These are phyloP conservation scores for Sutorius eximius DNA, from an alignment of 1,284 basidiomycete genomes.

Conservation along the genomic window DNA sequence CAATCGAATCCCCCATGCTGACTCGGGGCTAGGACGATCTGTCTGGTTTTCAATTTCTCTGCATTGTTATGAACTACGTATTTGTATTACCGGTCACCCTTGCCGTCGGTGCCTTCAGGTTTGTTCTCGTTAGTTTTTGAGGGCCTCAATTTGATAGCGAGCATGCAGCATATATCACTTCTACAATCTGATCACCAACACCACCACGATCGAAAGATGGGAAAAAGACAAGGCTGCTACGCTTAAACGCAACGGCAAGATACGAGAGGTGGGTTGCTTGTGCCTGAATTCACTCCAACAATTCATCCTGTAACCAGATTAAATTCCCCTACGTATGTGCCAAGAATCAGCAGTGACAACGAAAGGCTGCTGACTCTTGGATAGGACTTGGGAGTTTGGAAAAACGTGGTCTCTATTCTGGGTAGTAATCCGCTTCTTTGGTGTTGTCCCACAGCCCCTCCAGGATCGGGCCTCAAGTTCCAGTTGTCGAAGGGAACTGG, in stretches of 20 bases:
- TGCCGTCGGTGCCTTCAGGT: slow-evolving; percentile 86
- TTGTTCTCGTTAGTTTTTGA: slow-evolving; percentile 12
- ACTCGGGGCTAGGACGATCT: slow-evolving; percentile 61
- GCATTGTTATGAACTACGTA: slow-evolving; percentile 87
- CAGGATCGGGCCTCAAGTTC: slow-evolving; percentile 78
- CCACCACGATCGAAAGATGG: slow-evolving; percentile 96
- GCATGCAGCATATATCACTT: slow-evolving; percentile 81
- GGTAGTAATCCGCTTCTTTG: slow-evolving; percentile 75
- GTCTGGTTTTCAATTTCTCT: slow-evolving; percentile 68
- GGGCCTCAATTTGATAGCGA: slow-evolving; percentile 1
- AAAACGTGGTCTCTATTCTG: slow-evolving; percentile 77
- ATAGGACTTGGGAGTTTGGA: slow-evolving; percentile 74
- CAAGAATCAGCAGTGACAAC: slow-evolving; percentile 1
- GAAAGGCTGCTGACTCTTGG: slow-evolving; percentile 9
- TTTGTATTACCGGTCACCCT: slow-evolving; percentile 84
- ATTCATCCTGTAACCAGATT: slow-evolving; percentile 46
- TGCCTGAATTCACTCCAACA: background rate
- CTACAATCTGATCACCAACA: slow-evolving; percentile 77
- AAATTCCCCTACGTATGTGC: slow-evolving; percentile 88
- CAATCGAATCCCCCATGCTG: background rate
- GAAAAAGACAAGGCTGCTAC: slow-evolving; percentile 94
- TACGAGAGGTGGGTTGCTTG: slow-evolving; percentile 62
- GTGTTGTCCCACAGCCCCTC: slow-evolving; percentile 73
- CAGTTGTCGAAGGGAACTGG: slow-evolving; percentile 71
- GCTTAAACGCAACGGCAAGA: slow-evolving; percentile 82